Evolutionary conservation across 106 monocot genomes (phyloP), one percentile per base, ranked within the genome.

Genomic region (Alisma plantagoaquatica): DNA sequence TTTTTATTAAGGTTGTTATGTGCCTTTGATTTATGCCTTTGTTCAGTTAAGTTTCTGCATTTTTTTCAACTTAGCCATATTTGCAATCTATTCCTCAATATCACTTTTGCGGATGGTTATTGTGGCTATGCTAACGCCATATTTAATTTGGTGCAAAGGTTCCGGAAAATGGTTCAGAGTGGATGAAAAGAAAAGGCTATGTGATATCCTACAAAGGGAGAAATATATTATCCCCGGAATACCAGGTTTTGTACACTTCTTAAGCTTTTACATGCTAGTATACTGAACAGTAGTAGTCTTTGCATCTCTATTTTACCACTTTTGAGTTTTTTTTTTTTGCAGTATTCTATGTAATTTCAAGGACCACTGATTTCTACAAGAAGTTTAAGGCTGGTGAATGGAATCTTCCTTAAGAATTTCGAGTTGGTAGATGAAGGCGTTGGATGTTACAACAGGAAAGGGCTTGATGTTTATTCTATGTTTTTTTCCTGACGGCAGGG

Each of bases 291-390:
- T n/a, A n/a, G n/a, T n/a, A n/a, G n/a, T n/a, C n/a, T n/a, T n/a
- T n/a, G n/a, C n/a, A n/a, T n/a, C n/a, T n/a, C n/a, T n/a, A n/a
- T n/a, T n/a, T n/a, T n/a, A n/a, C n/a, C n/a, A 28, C 7, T 55
- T 12, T 31, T 27, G 43, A 28, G 48, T 1, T 30, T 49, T 64
- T 46, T 4, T 29, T 19, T 51, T 33, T 8, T 86, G 74, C 77
- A 81, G 86, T 81, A 30, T 86, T 86, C 57, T 77, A 70, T 64
- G 73, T 81, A 18, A 67, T 86, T 52, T 86, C 81, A 26, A 81
- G 66, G 22, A 53, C 55, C 35, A 77, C 86, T 26, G 63, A 53
- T 19, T 86, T 86, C 44, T 86, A 86, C 23, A 71, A 68, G 27
- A 68, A 77, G 48, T 86, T 81, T 67, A 74, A 24, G 53, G 73